Evolutionary conservation across 2,329 filamentous ascomycete genomes (phyloP), one percentile per base, ranked within the genome.

Genomic region (Colletotrichum sp.): DNA sequence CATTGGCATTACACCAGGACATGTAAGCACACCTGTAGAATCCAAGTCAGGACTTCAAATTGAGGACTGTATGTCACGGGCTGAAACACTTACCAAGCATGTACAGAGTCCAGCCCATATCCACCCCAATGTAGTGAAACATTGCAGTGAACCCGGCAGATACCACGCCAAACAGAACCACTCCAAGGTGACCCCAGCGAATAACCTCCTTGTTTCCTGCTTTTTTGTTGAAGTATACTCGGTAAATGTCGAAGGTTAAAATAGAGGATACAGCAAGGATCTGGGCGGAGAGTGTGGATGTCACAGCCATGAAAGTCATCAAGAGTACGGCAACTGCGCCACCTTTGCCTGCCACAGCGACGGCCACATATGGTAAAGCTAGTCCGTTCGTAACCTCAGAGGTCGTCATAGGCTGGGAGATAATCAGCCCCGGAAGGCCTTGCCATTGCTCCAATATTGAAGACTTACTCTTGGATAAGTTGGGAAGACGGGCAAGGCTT

Each of bases 231-330:
- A 89, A 82, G 75, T 90, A 90, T 18, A 85, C 85, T 0, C 87
- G 83, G 78, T 90, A 90, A 2, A 90, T 87, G 59, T 90, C 89
- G 66, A 90, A 90, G 62, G 85, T 87, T 64, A 90, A 85, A 66
- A 90, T 90, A 0, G 88, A 89, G 6, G 86, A 88, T 3, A 89
- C 88, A 1, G 89, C 87, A 63, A 90, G 89, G 2, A 90, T 85
- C 59, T 90, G 88, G 1, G 89, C 88, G 0, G 86, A 88, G 3
- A 89, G 84, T 0, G 88, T 90, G 1, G 87, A 89, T 2, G 93
- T 94, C n/a, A 94, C 92, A 3, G 93, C 94, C 93, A 95, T 95
- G 86, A 95, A 95, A 13, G 93, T 91, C 69, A 95, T 88, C 6
- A 95, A 84, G 1, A 94, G 86, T 1, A 93, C 91, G 0, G 92